Base-by-base conservation (phyloP, 2,329 filamentous ascomycete genomes). In the Aspergillus tamarii region DNA sequence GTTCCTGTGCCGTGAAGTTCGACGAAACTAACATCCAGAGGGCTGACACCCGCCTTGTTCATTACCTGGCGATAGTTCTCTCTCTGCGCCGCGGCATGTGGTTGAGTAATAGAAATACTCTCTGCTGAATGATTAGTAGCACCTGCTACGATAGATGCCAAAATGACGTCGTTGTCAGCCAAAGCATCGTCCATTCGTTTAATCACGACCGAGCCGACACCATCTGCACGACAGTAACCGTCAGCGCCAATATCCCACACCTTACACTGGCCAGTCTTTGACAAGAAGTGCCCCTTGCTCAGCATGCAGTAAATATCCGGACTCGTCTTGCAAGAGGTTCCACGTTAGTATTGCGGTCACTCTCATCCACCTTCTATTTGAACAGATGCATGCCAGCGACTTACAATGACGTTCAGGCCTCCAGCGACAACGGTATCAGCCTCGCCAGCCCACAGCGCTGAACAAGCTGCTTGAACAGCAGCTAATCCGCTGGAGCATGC, bases 361-460 rank as follows among this genome's bases (percentile, higher is more conserved):
- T 14, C 14, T 11, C 11, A 5, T 34, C 32, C 10, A 1, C 32
- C 32, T 3, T 11, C 11, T 34, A 34, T 34, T 12, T 4, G 32
- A 3, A 5, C 10, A 36, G 14, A 16, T 5, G 4, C 10, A 16
- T 16, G 16, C 34, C 16, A 5, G 34, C 4, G 1, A 36, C 34
- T 36, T 36, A 36, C 34, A 77, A 93, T 84, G 4, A 75, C 46
- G 59, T 91, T 93, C 16, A 91, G 80, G 63, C 92, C 92, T 62
- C 92, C 92, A 1, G 91, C 90, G 41, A 93, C 87, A 1, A 91
- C 92, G 8, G 90, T 94, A 72, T 95, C 91, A 66, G 89, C 91
- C 68, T 95, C 92, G 57, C 88, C 87, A 2, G 86, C 84, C 85
- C 88, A 89, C 10, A 94, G 81, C 0, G 91, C 87, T 7, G 88